A percentile compares a stretch with the other conserved stretches of the same genome.
Evolutionary conservation across 2,329 filamentous ascomycete genomes (phyloP).

Genomic region (Exophiala viscosa): DNA sequence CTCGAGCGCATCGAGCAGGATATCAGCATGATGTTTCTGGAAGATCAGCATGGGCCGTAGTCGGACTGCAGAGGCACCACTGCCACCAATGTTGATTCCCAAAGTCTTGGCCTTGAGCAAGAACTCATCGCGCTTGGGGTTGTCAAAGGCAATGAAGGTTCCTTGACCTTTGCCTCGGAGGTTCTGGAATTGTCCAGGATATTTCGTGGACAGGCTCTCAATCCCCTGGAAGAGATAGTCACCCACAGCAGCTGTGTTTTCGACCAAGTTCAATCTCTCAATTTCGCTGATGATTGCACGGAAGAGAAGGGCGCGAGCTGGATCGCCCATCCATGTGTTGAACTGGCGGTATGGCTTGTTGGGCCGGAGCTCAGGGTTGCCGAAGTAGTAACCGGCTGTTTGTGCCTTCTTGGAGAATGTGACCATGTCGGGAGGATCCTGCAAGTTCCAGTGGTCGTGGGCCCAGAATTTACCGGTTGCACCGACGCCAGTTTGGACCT

Average conservation of each 20-base stretch:
- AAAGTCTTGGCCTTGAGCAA: constrained; percentile 72
- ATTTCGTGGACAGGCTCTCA: constrained; percentile 63
- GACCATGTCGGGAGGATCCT: constrained; percentile 81
- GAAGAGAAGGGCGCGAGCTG: constrained; percentile 79
- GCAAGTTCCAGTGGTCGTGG: constrained; percentile 87
- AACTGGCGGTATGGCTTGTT: constrained; percentile 96
- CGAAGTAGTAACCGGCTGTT: constrained; percentile 88
- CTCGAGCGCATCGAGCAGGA: constrained; percentile 74
- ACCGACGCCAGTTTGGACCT: constrained; percentile 90
- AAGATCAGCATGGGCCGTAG: constrained; percentile 89
- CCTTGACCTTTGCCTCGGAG: constrained; percentile 82
- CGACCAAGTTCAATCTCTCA: constrained; percentile 69
- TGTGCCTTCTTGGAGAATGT: constrained; percentile 96
- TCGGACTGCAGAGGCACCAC: constrained; percentile 69
- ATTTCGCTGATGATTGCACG: constrained; percentile 81
- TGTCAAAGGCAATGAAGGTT: constrained; percentile 92
- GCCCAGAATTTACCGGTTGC: constrained; percentile 95
- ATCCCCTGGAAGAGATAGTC: constrained; percentile 73
- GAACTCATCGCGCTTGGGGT: constrained; percentile 73
- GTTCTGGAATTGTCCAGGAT: constrained; percentile 75
- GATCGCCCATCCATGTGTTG: constrained; percentile 97
- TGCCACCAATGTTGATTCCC: constrained; percentile 84
- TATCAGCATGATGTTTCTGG: constrained; percentile 82
- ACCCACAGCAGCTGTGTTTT: constrained; percentile 72
- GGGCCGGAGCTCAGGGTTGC: constrained; percentile 71